Conservation (phyloP, 257 asterid genomes). For the Solanum pennellii region DNA sequence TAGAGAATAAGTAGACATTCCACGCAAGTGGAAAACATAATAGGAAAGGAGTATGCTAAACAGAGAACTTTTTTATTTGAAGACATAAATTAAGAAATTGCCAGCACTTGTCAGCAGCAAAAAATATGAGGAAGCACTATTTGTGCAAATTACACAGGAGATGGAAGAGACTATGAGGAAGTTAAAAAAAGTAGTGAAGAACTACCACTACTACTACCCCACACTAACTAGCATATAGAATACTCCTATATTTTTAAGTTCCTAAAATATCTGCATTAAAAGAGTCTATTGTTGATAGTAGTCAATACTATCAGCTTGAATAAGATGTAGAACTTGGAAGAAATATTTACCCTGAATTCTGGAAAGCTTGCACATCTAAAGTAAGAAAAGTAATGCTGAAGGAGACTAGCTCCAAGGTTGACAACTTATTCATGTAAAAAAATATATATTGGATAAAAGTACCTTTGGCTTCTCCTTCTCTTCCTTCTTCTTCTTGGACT, state of each 20-base stretch:
- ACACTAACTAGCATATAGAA: neutral
- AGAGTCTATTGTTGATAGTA: neutral
- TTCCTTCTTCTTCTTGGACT: conserved; percentile 48
- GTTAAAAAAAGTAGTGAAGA: neutral
- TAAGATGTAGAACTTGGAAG: neutral
- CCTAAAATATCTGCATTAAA: neutral
- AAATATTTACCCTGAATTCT: neutral
- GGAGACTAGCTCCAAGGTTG: neutral
- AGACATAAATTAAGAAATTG: neutral
- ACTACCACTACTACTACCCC: neutral
- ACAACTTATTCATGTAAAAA: neutral
- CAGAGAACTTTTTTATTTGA: neutral
- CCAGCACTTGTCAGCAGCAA: neutral
- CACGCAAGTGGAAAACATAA: neutral
- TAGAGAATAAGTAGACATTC: neutral
- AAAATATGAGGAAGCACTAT: neutral
- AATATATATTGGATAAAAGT: neutral
- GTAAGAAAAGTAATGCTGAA: neutral
- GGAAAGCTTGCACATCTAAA: neutral
- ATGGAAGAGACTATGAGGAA: neutral
- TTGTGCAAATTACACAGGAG: neutral
- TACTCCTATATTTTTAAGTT: neutral
- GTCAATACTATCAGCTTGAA: neutral
- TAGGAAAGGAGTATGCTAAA: neutral
- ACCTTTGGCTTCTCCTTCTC: conserved; percentile 93